Percentiles rank a stretch among this genome's conserved stretches.
Conservation (phyloP, 164 flowering plant species). For the Liquidambar formosana region DNA sequence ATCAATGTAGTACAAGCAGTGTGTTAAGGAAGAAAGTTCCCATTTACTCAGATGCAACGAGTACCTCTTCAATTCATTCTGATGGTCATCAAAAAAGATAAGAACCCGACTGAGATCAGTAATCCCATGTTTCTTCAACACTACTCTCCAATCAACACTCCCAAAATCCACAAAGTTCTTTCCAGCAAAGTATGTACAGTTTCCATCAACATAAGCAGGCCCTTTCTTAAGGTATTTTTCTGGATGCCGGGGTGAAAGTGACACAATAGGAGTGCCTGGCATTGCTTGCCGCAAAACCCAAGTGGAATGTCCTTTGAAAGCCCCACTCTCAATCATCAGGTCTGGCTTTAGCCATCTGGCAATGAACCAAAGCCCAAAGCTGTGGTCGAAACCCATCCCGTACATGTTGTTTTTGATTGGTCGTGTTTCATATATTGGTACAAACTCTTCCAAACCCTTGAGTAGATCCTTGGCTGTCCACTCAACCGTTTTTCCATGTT, state of each 20-base stretch:
- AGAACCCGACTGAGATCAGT: conserved; percentile 72
- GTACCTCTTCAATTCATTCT: conserved; percentile 90
- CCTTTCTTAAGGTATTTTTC: conserved; percentile 95
- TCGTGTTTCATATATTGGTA: conserved; percentile 86
- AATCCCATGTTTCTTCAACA: conserved; percentile 78
- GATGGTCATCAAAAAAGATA: conserved; percentile 96
- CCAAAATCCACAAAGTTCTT: conserved; percentile 98
- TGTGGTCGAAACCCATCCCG: conserved; percentile 99
- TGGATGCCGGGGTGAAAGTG: conserved; percentile 90
- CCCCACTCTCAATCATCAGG: conserved; percentile 96
- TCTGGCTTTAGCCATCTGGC: conserved; percentile 91
- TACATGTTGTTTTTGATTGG: conserved; percentile 92
- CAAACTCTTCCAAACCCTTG: conserved; percentile 93
- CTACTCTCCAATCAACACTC: conserved; percentile 67
- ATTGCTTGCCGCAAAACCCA: conserved; percentile 97
- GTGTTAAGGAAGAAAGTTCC: not conserved
- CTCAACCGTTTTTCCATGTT: conserved; percentile 79
- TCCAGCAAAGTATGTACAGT: conserved; percentile 96
- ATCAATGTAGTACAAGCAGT: not conserved
- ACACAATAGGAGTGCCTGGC: conserved; percentile 75
- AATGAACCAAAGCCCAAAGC: conserved; percentile 99
- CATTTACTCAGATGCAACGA: not conserved
- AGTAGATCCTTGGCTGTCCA: conserved; percentile 93
- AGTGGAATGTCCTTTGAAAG: conserved; percentile 98
- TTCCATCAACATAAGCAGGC: conserved; percentile 96